Base-by-base conservation (phyloP, 2,329 filamentous ascomycete species). In the Alternaria sp. region DNA sequence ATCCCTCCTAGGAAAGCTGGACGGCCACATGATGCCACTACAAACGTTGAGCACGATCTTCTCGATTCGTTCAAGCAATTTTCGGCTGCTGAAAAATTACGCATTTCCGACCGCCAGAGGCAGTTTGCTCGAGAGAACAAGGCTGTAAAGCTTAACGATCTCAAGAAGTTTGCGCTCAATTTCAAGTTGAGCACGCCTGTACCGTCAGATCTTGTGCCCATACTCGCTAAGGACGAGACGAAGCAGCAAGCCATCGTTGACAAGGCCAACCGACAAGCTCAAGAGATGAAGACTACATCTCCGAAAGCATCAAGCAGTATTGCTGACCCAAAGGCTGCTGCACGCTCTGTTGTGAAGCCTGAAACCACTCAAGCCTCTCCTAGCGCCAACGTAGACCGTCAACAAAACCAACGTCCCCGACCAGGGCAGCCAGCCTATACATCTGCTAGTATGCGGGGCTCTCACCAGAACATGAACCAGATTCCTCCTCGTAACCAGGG, bases 111-210 rank as follows among this genome's bases (percentile, higher is more conserved):
- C 68, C 83, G 83, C 22, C 77, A 79, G 54, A 83, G 86, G 43
- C 83, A 82, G 46, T 83, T 85, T 65, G 84, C 82, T 20, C 83
- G 84, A 18, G 84, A 89, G 60, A 95, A 98, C 77, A 97, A 97
- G 77, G 93, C 94, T 68, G 89, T 95, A 66, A 97, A 97, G 79
- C 80, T 99, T 63, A 97, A 92, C 61, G 95, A 99, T 80, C 82
- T 99, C 59, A 96, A 95, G 84, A 97, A 94, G 74, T 99, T 99
- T 79, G 93, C 95, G 1, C 87, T 90, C 69, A 95, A 87, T 75
- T 99, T 99, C 85, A 98, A 98, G 81, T 86, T 99, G 18, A 90
- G 92, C 51, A 97, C 94, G 3, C 93, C 94, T 6, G 93, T 99
- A 11, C 95, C 95, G 1, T 89, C 87, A 53, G 95, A 99, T 78